phyloP scores from a whole-genome alignment of 2,329 filamentous ascomycete species.

The Cordyceps cicadae region DNA sequence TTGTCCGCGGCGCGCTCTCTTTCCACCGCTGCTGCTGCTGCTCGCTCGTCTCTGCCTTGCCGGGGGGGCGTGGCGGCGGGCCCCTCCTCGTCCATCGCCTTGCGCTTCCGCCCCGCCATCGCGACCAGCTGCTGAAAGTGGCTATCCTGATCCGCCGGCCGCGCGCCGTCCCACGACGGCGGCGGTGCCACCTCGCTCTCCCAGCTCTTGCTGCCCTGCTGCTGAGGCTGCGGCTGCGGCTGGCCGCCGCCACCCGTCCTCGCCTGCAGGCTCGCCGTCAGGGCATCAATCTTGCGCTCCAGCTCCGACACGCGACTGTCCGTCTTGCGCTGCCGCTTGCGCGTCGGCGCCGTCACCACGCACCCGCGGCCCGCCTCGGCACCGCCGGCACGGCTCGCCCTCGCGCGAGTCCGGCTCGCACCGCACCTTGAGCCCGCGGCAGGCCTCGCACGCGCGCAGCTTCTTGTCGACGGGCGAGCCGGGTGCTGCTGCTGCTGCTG shows the following conservation, averaged over 20 bases:
- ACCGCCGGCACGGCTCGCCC: constrained; percentile 61
- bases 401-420: constrained; percentile 68
- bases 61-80: too few relatives aligned
- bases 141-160: constrained; percentile 5
- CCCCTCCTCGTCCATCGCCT: constrained; percentile 12
- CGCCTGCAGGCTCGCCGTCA: constrained; percentile 72
- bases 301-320: constrained; percentile 83
- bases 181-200: neutral
- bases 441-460: constrained; percentile 66
- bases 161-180: neutral
- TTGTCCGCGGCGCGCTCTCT: neutral
- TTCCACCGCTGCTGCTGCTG: neutral
- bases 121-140: constrained; percentile 10
- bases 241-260: constrained; percentile 16
- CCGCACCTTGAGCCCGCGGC: constrained; percentile 69
- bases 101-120: constrained; percentile 24
- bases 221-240: too few relatives aligned
- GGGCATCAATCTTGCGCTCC: constrained; percentile 83
- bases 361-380: constrained; percentile 71
- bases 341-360: constrained; percentile 62
- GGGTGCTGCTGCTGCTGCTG: neutral
- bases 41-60: too few relatives aligned
- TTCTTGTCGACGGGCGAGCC: constrained; percentile 46
- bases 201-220: neutral
- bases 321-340: constrained; percentile 86